These are phyloP conservation scores for Oxyria digyna DNA, from an alignment of 148 eudicot genomes.

Conservation along the genomic window DNA sequence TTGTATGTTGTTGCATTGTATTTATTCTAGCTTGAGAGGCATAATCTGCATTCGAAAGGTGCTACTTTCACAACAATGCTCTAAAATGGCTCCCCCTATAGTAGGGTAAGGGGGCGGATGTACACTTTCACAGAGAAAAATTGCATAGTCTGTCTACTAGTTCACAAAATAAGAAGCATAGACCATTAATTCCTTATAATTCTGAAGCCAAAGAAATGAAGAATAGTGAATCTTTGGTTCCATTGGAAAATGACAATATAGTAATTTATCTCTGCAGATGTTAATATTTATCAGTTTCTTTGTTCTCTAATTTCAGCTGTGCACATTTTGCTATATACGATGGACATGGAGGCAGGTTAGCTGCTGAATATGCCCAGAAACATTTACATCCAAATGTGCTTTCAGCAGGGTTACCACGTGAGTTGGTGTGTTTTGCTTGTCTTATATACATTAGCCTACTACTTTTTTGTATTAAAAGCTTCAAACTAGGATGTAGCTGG, in stretches of 20 bases:
- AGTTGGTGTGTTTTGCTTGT: constrained; percentile 80
- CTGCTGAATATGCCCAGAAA: constrained; percentile 72
- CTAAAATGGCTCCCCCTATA: too few relatives aligned
- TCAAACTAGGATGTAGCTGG: neutral
- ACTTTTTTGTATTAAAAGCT: neutral
- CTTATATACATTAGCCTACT: constrained; percentile 14
- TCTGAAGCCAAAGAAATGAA: too few relatives aligned
- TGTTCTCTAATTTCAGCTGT: constrained; percentile 30
- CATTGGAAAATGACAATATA: too few relatives aligned
- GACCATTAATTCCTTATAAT: too few relatives aligned
- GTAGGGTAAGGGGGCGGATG: too few relatives aligned
- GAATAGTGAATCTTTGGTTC: too few relatives aligned
- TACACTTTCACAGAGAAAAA: too few relatives aligned
- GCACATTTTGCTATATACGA: constrained; percentile 77
- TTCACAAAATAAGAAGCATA: too few relatives aligned
- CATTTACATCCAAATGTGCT: constrained; percentile 61
- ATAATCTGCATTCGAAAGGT: neutral
- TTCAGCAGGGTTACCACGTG: constrained; percentile 95
- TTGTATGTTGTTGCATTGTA: neutral
- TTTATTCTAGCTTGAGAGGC: neutral
- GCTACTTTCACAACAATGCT: too few relatives aligned
- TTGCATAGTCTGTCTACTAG: too few relatives aligned
- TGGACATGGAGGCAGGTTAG: constrained; percentile 84
- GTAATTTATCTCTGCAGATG: neutral
- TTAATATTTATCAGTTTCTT: neutral